These are phyloP conservation scores for Emericellopsis terricola DNA, from an alignment of 495 filamentous ascomycete species.

Conservation along the genomic window DNA sequence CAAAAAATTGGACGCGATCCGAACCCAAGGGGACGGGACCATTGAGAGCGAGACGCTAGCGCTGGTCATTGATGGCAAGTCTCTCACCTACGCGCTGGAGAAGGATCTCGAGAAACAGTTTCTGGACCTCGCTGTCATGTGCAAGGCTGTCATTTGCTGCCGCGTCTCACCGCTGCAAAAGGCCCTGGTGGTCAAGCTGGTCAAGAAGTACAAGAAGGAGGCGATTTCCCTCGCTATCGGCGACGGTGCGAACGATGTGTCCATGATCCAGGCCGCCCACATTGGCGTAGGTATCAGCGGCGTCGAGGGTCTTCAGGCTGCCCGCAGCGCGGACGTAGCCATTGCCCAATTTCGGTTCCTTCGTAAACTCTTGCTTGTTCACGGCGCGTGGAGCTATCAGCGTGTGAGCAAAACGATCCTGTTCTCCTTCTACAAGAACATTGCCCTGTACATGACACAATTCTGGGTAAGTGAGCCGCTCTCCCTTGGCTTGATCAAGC, in stretches of 20 bases:
- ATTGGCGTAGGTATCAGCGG: slow-evolving; percentile 97
- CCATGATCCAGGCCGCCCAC: slow-evolving; percentile 98
- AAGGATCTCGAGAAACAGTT: slow-evolving; percentile 88
- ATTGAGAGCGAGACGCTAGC: slow-evolving; percentile 76
- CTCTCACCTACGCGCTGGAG: slow-evolving; percentile 84
- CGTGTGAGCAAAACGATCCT: slow-evolving; percentile 91
- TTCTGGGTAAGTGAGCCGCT: slow-evolving; percentile 58
- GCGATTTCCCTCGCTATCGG: slow-evolving; percentile 89
- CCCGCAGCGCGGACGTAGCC: slow-evolving; percentile 85
- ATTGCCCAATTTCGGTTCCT: slow-evolving; percentile 96
- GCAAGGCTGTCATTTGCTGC: slow-evolving; percentile 97
- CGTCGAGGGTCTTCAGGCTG: slow-evolving; percentile 95
- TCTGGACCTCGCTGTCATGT: slow-evolving; percentile 82
- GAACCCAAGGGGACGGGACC: slow-evolving; percentile 50
- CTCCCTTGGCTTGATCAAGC: neutral
- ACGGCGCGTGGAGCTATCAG: slow-evolving; percentile 95
- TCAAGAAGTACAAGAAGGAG: slow-evolving; percentile 80
- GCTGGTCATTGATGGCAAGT: slow-evolving; percentile 93
- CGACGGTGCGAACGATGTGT: slow-evolving; percentile 96
- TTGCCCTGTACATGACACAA: slow-evolving; percentile 94
- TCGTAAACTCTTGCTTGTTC: slow-evolving; percentile 85
- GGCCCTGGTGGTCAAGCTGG: slow-evolving; percentile 93
- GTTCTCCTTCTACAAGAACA: slow-evolving; percentile 99
- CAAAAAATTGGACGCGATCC: slow-evolving; percentile 83
- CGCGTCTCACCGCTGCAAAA: slow-evolving; percentile 99